These are phyloP conservation scores for Aspergillus wentii DNA, from an alignment of 495 filamentous ascomycete genomes.

Conservation along the genomic window DNA sequence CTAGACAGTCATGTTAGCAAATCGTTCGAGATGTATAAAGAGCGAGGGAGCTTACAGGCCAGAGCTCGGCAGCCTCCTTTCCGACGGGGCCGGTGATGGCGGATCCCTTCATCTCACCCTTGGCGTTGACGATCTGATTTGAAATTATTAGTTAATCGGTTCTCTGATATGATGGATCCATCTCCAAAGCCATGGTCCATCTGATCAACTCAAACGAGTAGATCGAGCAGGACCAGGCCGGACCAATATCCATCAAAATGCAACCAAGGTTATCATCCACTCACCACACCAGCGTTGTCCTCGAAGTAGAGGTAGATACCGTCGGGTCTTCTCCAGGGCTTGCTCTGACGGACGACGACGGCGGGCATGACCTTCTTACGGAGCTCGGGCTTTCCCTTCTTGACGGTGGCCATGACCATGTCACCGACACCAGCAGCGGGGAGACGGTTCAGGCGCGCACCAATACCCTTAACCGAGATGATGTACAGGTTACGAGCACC, in stretches of 20 bases:
- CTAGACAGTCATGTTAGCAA: slow-evolving; percentile 32
- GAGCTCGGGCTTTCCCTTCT: slow-evolving; percentile 99
- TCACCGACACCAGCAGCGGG: slow-evolving; percentile 97
- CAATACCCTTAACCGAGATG: slow-evolving; percentile 99
- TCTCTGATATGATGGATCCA: no score
- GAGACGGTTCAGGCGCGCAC: slow-evolving; percentile 96
- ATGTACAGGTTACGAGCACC: slow-evolving; percentile 99
- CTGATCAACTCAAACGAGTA: no score
- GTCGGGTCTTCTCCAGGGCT: slow-evolving; percentile 97
- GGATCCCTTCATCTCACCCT: slow-evolving; percentile 99
- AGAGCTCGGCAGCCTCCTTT: slow-evolving; percentile 99
- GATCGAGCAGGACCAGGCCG: no score
- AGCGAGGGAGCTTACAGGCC: slow-evolving; percentile 68
- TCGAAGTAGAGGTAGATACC: slow-evolving; percentile 99
- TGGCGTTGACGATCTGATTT: slow-evolving; percentile 95
- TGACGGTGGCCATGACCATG: slow-evolving; percentile 99
- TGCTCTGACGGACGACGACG: slow-evolving; percentile 95
- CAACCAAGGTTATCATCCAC: no score
- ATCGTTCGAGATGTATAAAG: not conserved
- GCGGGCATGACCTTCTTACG: slow-evolving; percentile 99
- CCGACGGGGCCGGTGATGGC: slow-evolving; percentile 98
- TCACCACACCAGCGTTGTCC: slow-evolving; percentile 98
- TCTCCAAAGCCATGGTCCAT: no score
- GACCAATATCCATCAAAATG: no score
- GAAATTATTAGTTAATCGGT: slow-evolving; percentile 2